A percentile compares a stretch with the other conserved stretches of the same genome.
phyloP scores from a whole-genome alignment of 768 basidiomycete species.

The Leucocoprinus sp. region DNA sequence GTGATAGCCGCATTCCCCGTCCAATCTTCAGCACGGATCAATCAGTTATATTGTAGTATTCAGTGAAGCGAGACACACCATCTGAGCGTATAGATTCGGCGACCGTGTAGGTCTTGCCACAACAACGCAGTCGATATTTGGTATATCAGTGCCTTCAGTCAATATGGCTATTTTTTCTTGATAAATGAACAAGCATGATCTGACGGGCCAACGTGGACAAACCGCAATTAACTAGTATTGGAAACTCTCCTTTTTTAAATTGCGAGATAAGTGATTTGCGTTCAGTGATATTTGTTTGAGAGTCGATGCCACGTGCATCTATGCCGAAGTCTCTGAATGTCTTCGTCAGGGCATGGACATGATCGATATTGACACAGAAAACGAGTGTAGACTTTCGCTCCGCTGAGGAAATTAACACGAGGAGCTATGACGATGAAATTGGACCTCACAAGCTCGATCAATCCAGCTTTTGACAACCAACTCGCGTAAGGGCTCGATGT shows the following conservation, averaged over 20 bases:
- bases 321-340: slow-evolving; percentile 67
- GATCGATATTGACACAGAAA: slow-evolving; percentile 83
- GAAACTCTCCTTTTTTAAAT: slow-evolving; percentile 69
- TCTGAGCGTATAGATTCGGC: slow-evolving; percentile 84
- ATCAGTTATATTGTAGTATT: slow-evolving; percentile 1
- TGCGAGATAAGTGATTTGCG: slow-evolving; percentile 54
- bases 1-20: slow-evolving; percentile 83
- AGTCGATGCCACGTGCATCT: slow-evolving; percentile 77
- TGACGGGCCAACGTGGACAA: slow-evolving; percentile 11
- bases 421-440: not conserved
- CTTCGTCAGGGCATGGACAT: slow-evolving; percentile 68
- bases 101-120: slow-evolving; percentile 86
- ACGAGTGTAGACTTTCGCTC: slow-evolving; percentile 80
- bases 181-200: not conserved
- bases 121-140: slow-evolving; percentile 87
- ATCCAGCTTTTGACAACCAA: slow-evolving; percentile 80
- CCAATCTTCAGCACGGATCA: slow-evolving; percentile 61
- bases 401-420: slow-evolving; percentile 22
- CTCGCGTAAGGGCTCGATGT: slow-evolving; percentile 68
- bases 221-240: slow-evolving; percentile 90
- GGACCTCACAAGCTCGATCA: slow-evolving; percentile 64
- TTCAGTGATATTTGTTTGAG: slow-evolving; percentile 55
- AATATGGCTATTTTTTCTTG: slow-evolving; percentile 51
- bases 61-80: slow-evolving; percentile 42
- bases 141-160: slow-evolving; percentile 93